A percentile compares a stretch with the other conserved stretches of the same genome.
Conservation (phyloP, 2,329 filamentous ascomycete genomes). For the Zymoseptoria brevis region DNA sequence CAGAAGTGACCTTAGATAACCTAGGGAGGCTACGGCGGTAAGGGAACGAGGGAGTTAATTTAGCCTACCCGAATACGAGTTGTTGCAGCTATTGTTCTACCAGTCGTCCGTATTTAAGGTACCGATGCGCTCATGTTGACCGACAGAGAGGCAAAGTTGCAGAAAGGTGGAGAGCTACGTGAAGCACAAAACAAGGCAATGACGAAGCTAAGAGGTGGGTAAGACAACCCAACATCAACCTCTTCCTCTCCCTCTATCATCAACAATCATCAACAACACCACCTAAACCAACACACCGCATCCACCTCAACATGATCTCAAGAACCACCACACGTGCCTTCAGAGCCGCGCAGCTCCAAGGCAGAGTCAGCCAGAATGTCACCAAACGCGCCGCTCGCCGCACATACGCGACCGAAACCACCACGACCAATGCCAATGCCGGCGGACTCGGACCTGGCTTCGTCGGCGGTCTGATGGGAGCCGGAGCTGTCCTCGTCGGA, state of each 20-base stretch:
- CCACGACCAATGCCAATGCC: neutral
- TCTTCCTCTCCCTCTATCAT: neutral
- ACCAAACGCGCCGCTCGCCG: slow-evolving; percentile 4
- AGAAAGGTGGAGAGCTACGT: neutral
- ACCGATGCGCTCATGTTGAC: slow-evolving; percentile 1
- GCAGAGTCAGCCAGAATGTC: neutral
- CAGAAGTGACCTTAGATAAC: no score
- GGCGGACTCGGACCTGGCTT: slow-evolving; percentile 6
- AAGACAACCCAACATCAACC: neutral
- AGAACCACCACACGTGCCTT: slow-evolving; percentile 11
- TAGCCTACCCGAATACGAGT: no score
- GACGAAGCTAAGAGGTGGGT: no score
- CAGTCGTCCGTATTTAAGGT: no score
- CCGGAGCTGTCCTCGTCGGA: slow-evolving; percentile 5
- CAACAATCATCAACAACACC: neutral
- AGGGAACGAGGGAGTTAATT: no score
- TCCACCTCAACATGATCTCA: neutral
- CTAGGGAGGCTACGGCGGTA: no score
- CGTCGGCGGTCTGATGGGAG: slow-evolving; percentile 11
- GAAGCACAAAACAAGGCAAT: neutral
- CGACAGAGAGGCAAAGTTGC: neutral
- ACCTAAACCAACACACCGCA: neutral
- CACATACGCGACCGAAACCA: slow-evolving; percentile 7
- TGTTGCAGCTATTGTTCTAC: no score
- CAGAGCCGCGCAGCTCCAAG: slow-evolving; percentile 3